These are phyloP conservation scores for Skeletonema potamos DNA, from an alignment of 108 stramenopile genomes.

Conservation along the genomic window DNA sequence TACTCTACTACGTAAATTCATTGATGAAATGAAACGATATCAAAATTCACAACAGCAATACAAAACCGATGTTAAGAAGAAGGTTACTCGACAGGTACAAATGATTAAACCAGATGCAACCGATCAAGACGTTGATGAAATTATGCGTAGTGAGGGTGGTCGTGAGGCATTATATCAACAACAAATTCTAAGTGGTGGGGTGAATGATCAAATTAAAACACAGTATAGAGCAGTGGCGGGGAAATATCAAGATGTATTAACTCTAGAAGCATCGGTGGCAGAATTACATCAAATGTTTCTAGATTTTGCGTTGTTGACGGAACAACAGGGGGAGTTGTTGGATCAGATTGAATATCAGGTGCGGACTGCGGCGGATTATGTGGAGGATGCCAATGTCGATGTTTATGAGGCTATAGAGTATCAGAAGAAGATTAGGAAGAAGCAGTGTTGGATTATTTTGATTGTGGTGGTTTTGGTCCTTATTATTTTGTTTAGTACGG, in stretches of 20 bases:
- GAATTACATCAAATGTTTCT: slow-evolving; percentile 99
- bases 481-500: slow-evolving; percentile 46
- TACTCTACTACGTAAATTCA: slow-evolving; percentile 95
- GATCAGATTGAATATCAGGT: slow-evolving; percentile 99
- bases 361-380: slow-evolving; percentile 89
- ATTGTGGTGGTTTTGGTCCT: slow-evolving; percentile 59
- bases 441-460: slow-evolving; percentile 84
- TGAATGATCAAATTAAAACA: slow-evolving; percentile 89
- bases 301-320: slow-evolving; percentile 98
- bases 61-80: slow-evolving; percentile 94
- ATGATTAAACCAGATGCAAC: slow-evolving; percentile 97
- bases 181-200: slow-evolving; percentile 83
- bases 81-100: slow-evolving; percentile 93
- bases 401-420: slow-evolving; percentile 89
- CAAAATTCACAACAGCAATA: slow-evolving; percentile 95
- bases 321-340: slow-evolving; percentile 97
- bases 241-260: slow-evolving; percentile 98
- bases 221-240: slow-evolving; percentile 91
- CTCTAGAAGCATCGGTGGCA: slow-evolving; percentile 93
- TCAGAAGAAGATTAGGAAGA: slow-evolving; percentile 91
- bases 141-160: slow-evolving; percentile 92
- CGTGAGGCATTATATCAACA: slow-evolving; percentile 81
- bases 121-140: slow-evolving; percentile 94
- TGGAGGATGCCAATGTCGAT: slow-evolving; percentile 94
- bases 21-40: slow-evolving; percentile 97